A percentile compares a stretch with the other conserved stretches of the same genome.
Evolutionary conservation across 495 filamentous ascomycete species (phyloP).

Genomic region (Pyronema omphalodes): DNA sequence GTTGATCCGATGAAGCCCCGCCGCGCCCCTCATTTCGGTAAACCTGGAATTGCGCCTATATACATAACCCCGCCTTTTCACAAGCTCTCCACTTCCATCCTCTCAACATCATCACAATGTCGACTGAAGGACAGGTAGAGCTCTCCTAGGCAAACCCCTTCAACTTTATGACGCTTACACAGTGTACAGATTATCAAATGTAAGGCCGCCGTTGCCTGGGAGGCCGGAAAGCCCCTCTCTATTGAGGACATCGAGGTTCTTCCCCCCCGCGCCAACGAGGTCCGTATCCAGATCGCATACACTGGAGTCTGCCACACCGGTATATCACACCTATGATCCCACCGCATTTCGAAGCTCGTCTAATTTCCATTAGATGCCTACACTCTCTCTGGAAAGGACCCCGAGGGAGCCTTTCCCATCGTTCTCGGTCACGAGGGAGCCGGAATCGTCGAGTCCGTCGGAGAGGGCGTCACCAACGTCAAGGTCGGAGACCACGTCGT

Average conservation of each 20-base stretch:
- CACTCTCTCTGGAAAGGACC: constrained; percentile 93
- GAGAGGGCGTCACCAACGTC: constrained; percentile 84
- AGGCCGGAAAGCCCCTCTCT: constrained; percentile 68
- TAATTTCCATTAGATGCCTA: constrained; percentile 51
- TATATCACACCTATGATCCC: constrained; percentile 25
- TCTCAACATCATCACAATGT: constrained; percentile 10
- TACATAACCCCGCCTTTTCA: neutral
- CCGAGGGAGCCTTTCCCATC: constrained; percentile 93
- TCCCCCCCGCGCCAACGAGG: constrained; percentile 84
- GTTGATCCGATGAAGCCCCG: neutral
- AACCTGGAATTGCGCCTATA: neutral
- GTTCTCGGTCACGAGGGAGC: constrained; percentile 94
- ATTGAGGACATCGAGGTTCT: constrained; percentile 84
- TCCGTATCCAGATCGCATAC: constrained; percentile 89
- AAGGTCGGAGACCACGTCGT: constrained; percentile 87
- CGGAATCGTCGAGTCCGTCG: constrained; percentile 89
- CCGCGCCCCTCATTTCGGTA: neutral
- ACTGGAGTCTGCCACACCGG: constrained; percentile 98
- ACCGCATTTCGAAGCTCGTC: neutral
- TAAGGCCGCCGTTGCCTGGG: constrained; percentile 91
- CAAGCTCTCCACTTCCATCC: neutral
- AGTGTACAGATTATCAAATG: constrained; percentile 49
- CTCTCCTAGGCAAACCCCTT: neutral
- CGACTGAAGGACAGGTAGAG: constrained; percentile 17
- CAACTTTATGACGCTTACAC: neutral